Conservation (phyloP, 352 stramenopile genomes). For the Phytophthora sp. region DNA sequence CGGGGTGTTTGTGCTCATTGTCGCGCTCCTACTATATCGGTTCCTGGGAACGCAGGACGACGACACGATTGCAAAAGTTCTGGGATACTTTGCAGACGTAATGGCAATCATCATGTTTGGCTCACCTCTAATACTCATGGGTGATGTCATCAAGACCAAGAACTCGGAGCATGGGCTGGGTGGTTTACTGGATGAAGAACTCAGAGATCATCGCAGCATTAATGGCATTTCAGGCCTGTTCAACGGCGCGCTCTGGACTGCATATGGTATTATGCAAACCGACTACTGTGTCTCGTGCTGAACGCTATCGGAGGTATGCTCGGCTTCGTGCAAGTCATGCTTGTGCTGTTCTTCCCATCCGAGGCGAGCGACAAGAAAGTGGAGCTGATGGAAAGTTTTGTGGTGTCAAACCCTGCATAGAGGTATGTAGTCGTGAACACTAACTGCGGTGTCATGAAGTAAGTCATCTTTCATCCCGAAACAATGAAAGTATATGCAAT, state of each 20-base stretch:
- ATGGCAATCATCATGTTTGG: constrained; percentile 34
- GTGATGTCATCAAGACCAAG: constrained; percentile 27
- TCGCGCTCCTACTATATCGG: constrained; percentile 28
- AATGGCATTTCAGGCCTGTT: constrained; percentile 32
- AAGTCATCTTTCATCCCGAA: too few relatives aligned
- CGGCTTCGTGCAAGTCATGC: constrained; percentile 32
- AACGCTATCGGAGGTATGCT: constrained; percentile 28
- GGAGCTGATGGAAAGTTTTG: too few relatives aligned
- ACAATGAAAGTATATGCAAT: too few relatives aligned
- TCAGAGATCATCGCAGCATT: constrained; percentile 32
- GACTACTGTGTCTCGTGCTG: constrained; percentile 39
- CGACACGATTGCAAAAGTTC: constrained; percentile 19
- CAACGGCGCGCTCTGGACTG: constrained; percentile 31
- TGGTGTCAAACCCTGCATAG: too few relatives aligned
- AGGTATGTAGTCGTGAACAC: too few relatives aligned
- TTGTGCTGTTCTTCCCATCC: constrained; percentile 31
- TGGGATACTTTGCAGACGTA: constrained; percentile 34
- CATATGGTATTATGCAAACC: constrained; percentile 33
- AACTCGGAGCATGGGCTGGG: too few relatives aligned
- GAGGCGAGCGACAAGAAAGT: too few relatives aligned
- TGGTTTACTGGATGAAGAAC: too few relatives aligned
- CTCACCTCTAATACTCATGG: constrained; percentile 31
- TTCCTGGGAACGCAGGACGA: constrained; percentile 22
- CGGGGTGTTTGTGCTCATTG: constrained; percentile 18
- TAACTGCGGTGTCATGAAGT: too few relatives aligned